A percentile compares a stretch with the other conserved stretches of the same genome.
Conservation (phyloP, 1,284 basidiomycete genomes). For the Abortiporus biennis region DNA sequence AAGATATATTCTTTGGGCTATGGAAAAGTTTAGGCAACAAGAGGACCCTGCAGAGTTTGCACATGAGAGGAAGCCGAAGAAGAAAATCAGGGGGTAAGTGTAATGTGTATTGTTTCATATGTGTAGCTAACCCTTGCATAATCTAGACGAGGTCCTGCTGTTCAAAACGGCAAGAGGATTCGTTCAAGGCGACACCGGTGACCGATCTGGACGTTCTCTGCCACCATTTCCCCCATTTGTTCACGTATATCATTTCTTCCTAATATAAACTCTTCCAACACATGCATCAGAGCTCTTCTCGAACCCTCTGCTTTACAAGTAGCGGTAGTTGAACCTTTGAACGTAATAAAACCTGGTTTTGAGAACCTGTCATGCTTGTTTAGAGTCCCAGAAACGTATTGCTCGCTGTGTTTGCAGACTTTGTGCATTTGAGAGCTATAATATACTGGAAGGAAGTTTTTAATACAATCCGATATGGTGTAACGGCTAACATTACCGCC, state of each 20-base stretch:
- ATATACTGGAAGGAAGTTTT: neutral
- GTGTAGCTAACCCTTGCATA: constrained; percentile 3
- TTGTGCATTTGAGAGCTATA: neutral
- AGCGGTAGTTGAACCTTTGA: too few species aligned
- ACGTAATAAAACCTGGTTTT: too few species aligned
- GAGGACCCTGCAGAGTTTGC: constrained; percentile 52
- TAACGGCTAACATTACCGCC: constrained; percentile 20
- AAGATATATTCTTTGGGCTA: constrained; percentile 79
- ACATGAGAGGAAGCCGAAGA: constrained; percentile 58
- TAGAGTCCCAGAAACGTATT: too few species aligned
- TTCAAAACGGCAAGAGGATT: constrained; percentile 72
- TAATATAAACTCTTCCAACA: too few species aligned
- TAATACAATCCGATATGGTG: constrained; percentile 16
- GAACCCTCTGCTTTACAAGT: too few species aligned
- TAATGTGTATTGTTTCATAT: neutral
- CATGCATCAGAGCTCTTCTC: too few species aligned
- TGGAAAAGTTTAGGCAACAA: constrained; percentile 70
- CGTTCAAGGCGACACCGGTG: constrained; percentile 45
- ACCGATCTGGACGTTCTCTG: neutral
- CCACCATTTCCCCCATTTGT: neutral
- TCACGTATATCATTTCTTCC: too few species aligned
- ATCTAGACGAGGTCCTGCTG: constrained; percentile 52
- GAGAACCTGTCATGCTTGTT: too few species aligned
- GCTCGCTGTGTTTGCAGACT: neutral
- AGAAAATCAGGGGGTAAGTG: constrained; percentile 71